Base-by-base conservation (phyloP, 2,329 filamentous ascomycete species). In the Nigrospora oryzae region DNA sequence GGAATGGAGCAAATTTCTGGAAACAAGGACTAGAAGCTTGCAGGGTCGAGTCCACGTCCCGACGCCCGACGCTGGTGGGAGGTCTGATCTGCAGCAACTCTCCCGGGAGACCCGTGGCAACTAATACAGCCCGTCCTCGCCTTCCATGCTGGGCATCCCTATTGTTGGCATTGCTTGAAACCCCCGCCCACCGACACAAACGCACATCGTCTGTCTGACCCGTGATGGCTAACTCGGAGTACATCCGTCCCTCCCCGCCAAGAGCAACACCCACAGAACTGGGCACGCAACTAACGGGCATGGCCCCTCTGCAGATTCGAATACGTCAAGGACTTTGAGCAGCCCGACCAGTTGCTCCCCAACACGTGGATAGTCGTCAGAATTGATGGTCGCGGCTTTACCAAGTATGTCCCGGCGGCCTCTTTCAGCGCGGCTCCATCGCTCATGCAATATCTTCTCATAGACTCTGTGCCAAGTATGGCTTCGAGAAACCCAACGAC, bases 361-460 rank as follows among this genome's bases (percentile, higher is more conserved):
- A 95, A 94, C 60, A 97, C 91, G 23, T 98, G 90, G 89, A 85
- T 97, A 46, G 89, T 97, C 16, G 83, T 98, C 45, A 83, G 93
- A 48, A 83, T 98, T 57, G 93, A 98, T 66, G 93, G 93, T 19
- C 78, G 91, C 51, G 90, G 89, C 15, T 98, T 98, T 66, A 93
- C 90, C 57, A 96, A 95, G 89, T 94, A 70, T 17, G 43, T 10
- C 5, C 34, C 12, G 23, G 7, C 7, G 5, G 23, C 2, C n/a
- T 17, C 11, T 14, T 36, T 36, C 16, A 2, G 11, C 34, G 34
- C 16, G 6, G 50, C 31, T 28, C 7, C 23, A 28, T 28, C 7
- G 15, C 98, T 98, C 66, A 93, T 90, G 57, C 96, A 95, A 89
- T 94, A 70, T 17, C 38, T 12, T 5, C 37, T 15, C 28, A 7